Evolutionary conservation across 2,329 filamentous ascomycete species (phyloP).

Genomic region (Penicillium crustosum): DNA sequence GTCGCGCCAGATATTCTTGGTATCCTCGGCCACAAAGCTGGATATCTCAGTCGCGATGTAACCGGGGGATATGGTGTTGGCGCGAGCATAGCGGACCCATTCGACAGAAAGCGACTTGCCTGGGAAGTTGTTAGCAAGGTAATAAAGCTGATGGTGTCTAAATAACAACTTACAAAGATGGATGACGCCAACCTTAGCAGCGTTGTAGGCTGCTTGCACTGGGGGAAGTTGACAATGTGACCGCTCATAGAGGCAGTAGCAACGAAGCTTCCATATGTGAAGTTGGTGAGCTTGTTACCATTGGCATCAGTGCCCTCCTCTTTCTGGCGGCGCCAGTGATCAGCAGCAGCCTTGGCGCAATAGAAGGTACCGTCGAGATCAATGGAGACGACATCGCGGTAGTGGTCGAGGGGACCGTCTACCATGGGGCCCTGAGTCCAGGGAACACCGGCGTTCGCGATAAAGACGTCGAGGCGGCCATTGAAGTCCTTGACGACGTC

Average conservation of each 20-base stretch:
- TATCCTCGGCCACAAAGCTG: constrained; percentile 63
- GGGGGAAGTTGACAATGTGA: constrained; percentile 74
- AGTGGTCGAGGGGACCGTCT: constrained; percentile 63
- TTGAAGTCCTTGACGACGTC: constrained; percentile 62
- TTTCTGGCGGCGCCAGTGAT: constrained; percentile 70
- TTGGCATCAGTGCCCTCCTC: constrained; percentile 63
- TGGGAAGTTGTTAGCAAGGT: constrained; percentile 29
- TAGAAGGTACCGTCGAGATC: constrained; percentile 78
- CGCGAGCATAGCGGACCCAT: constrained; percentile 72
- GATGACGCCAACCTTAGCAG: constrained; percentile 64
- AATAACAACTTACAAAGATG: constrained; percentile 48
- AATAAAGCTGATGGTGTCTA: constrained; percentile 47
- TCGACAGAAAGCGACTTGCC: constrained; percentile 72
- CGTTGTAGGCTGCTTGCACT: constrained; percentile 74
- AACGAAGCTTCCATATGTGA: constrained; percentile 68
- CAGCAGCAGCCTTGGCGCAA: constrained; percentile 68
- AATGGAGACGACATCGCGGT: constrained; percentile 66
- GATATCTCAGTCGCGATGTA: constrained; percentile 75
- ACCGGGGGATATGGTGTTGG: constrained; percentile 71
- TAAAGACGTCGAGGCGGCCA: constrained; percentile 72
- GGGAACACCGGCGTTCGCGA: constrained; percentile 74
- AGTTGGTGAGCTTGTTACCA: constrained; percentile 62
- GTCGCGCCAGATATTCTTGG: constrained; percentile 70
- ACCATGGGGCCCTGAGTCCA: constrained; percentile 70
- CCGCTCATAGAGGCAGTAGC: constrained; percentile 77